Conservation (phyloP, 106 monocot genomes). For the Dioscorea zingiberensis region DNA sequence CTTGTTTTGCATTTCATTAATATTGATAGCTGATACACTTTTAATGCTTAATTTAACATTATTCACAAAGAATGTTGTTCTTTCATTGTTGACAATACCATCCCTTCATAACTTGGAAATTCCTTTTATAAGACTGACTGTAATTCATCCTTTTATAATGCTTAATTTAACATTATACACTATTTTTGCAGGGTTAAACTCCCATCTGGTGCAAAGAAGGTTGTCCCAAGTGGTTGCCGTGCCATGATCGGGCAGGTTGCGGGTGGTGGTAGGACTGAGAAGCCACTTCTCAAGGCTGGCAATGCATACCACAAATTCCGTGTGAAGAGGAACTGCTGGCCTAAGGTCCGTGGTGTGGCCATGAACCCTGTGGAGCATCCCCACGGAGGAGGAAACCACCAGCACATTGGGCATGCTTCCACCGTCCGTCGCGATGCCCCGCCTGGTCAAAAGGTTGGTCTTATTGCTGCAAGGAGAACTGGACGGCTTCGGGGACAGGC, state of each 20-base stretch:
- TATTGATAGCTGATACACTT: too few relatives aligned
- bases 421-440: constrained; percentile 7
- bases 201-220: constrained; percentile 26
- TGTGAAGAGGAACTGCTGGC: constrained; percentile 30
- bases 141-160: too few relatives aligned
- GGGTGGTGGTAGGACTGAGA: constrained; percentile 17
- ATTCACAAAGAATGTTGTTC: too few relatives aligned
- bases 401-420: constrained; percentile 16
- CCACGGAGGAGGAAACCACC: constrained; percentile 21
- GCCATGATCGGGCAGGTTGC: constrained; percentile 28
- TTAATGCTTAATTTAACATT: too few relatives aligned
- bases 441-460: constrained; percentile 12
- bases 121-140: too few relatives aligned
- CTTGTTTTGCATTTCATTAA: too few relatives aligned
- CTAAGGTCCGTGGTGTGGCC: constrained; percentile 23
- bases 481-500: constrained; percentile 16
- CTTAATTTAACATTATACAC: too few relatives aligned
- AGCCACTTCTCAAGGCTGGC: constrained; percentile 16
- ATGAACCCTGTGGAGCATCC: constrained; percentile 27
- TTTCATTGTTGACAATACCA: too few relatives aligned
- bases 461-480: constrained; percentile 19
- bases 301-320: constrained; percentile 26
- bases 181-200: constrained; percentile 22
- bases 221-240: constrained; percentile 16
- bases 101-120: too few relatives aligned